These are phyloP conservation scores for Gymnopilus dilepis DNA, from an alignment of 768 basidiomycete species.

Conservation along the genomic window DNA sequence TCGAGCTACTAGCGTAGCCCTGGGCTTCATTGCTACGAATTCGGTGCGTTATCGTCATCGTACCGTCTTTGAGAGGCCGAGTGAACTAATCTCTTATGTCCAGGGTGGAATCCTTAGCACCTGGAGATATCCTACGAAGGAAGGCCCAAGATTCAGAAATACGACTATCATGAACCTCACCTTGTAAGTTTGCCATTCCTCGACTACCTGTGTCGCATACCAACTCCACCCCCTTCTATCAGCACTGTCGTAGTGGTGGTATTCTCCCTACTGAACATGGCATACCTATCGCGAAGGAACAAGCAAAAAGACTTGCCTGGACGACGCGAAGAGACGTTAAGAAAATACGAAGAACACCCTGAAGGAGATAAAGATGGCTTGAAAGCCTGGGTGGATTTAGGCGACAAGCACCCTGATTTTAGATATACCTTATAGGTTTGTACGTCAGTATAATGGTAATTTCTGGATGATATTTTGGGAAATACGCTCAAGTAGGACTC, in stretches of 20 bases:
- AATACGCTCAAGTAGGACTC: too few species aligned
- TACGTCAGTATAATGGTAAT: not conserved
- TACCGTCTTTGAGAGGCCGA: not conserved
- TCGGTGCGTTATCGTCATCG: constrained; percentile 26
- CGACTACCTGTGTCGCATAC: too few species aligned
- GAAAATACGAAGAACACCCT: constrained; percentile 34
- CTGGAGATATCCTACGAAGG: constrained; percentile 44
- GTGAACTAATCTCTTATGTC: not conserved
- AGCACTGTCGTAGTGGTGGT: constrained; percentile 35
- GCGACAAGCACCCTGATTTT: constrained; percentile 44
- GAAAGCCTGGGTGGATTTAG: constrained; percentile 39
- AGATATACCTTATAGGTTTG: constrained; percentile 29
- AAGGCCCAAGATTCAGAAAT: constrained; percentile 40
- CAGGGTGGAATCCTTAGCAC: constrained; percentile 47
- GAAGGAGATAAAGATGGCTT: constrained; percentile 26
- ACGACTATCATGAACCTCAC: constrained; percentile 42
- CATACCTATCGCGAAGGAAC: constrained; percentile 35
- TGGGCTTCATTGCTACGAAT: constrained; percentile 42
- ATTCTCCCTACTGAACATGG: constrained; percentile 29
- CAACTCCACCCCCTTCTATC: not conserved
- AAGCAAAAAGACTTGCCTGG: constrained; percentile 26
- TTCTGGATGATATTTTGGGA: too few species aligned
- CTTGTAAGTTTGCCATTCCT: constrained; percentile 34
- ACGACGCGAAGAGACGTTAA: constrained; percentile 33
- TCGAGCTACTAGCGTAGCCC: constrained; percentile 40